Base-by-base conservation (phyloP, 2,329 filamentous ascomycete genomes). In the Orbilia oligospora region DNA sequence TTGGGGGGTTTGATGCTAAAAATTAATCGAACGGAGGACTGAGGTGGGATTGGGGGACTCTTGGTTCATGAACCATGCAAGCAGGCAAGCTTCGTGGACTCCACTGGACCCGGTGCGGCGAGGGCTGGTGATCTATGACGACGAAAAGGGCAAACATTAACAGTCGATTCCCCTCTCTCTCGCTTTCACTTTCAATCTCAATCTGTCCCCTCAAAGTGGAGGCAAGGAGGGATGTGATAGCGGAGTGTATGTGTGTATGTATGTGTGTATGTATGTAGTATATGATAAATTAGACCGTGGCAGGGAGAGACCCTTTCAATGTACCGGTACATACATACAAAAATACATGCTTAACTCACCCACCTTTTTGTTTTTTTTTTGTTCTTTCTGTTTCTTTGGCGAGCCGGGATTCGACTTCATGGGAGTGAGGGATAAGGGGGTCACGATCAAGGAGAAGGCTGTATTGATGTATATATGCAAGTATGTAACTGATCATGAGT, bases 1-100 rank as follows among this genome's bases (percentile, higher is more conserved):
- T 46, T 66, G 61, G 66, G 53, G 56, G 72, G 72, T 58, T n/a
- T 76, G 56, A 64, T 70, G 72, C 55, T 78, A 64, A 56, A 71
- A 68, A 64, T 68, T 53, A 68, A 67, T 36, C 41, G 75, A 20
- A 46, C 44, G n/a, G 44, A 18, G n/a, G n/a, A 61, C 55, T 46
- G 72, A 76, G 56, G 66, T 69, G 71, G 71, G 56, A 72, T 72
- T 61, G 65, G 49, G 27, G 61, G 33, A 20, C 6, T 58, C 12
- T 51, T 51, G 20, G 48, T 22, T 48, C 4, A 12, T 63, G 18
- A 63, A 63, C 66, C 51, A 48, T 48, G 56, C 56, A 48, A 65
- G 56, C 53, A 24, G 48, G 48, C 30, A 61, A 61, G 56, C 56
- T 61, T 58, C 53, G 41, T 44, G 33, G 5, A 44, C 56, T 73